Evolutionary conservation across 2,329 filamentous ascomycete species (phyloP).

Genomic region (Parascedosporium putredinis): DNA sequence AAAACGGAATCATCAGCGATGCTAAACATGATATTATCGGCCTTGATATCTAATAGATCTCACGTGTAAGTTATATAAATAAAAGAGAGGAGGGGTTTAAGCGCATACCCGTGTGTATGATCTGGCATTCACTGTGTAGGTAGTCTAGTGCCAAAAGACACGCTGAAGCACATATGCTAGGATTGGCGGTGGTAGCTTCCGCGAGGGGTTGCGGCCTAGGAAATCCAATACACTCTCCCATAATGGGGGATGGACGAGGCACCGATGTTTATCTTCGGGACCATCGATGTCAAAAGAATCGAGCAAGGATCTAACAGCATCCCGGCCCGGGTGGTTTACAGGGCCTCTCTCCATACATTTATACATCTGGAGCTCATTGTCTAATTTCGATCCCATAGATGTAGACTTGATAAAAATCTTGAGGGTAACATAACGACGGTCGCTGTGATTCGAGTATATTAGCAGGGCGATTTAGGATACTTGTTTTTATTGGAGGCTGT

Average conservation of each 20-base stretch:
- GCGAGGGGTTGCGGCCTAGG: conserved; percentile 26
- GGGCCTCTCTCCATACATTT: conserved; percentile 22
- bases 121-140: conserved; percentile 32
- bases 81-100: background rate
- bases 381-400: conserved; percentile 16
- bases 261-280: conserved; percentile 24
- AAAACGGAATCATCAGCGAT: conserved; percentile 29
- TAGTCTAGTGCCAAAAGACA: conserved; percentile 32
- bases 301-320: conserved; percentile 21
- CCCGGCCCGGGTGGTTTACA: conserved; percentile 20
- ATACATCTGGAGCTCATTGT: conserved; percentile 32
- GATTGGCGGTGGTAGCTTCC: conserved; percentile 23
- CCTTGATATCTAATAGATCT: conserved; percentile 31
- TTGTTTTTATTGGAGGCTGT: background rate
- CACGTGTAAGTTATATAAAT: conserved; percentile 15
- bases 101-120: conserved; percentile 33
- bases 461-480: background rate
- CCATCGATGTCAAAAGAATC: conserved; percentile 26
- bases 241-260: conserved; percentile 29
- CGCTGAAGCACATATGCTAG: conserved; percentile 25
- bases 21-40: conserved; percentile 35
- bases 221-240: conserved; percentile 30
- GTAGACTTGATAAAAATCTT: conserved; percentile 20
- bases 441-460: conserved; percentile 9
- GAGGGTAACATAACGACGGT: conserved; percentile 21